Conservation (phyloP, 1,284 basidiomycete genomes). For the Quambalaria eucalypti region DNA sequence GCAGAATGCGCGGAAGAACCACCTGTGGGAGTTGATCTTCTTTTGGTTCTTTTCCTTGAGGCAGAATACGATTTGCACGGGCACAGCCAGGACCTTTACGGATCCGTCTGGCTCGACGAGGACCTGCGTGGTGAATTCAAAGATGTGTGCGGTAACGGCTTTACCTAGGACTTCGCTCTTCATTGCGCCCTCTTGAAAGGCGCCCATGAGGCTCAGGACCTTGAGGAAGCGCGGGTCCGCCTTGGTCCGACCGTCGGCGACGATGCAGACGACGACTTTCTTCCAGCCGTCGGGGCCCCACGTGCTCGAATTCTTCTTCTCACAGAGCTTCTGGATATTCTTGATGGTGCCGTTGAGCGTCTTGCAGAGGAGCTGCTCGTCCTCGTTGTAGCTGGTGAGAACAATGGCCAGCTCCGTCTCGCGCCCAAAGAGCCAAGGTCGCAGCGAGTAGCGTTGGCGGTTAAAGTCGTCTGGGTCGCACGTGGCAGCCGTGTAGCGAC, state of each 20-base stretch:
- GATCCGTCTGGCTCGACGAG: slow-evolving; percentile 73
- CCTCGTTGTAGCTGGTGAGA: slow-evolving; percentile 67
- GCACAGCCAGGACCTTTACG: slow-evolving; percentile 70
- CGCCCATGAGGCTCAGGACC: slow-evolving; percentile 47
- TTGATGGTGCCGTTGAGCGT: slow-evolving; percentile 92
- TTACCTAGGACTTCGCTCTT: slow-evolving; percentile 83
- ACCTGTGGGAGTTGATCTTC: slow-evolving; percentile 57
- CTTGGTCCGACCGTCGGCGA: slow-evolving; percentile 86
- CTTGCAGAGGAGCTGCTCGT: slow-evolving; percentile 65
- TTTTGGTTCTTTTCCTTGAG: slow-evolving; percentile 94
- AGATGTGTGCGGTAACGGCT: slow-evolving; percentile 73
- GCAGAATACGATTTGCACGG: slow-evolving; percentile 89
- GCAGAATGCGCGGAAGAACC: slow-evolving; percentile 95
- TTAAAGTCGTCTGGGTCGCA: slow-evolving; percentile 87
- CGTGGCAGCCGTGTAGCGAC: slow-evolving; percentile 70
- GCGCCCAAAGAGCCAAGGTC: no score
- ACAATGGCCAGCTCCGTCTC: slow-evolving; percentile 81
- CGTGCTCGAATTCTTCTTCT: slow-evolving; percentile 86
- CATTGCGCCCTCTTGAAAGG: slow-evolving; percentile 68
- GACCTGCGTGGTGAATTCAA: slow-evolving; percentile 57
- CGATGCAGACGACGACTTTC: slow-evolving; percentile 70
- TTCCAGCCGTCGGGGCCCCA: slow-evolving; percentile 64
- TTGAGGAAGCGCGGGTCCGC: slow-evolving; percentile 87
- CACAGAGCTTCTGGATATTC: slow-evolving; percentile 96
- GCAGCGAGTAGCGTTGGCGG: slow-evolving; percentile 60